Evolutionary conservation across 345 rosid genomes (phyloP).

Genomic region (Triadica sebifera): DNA sequence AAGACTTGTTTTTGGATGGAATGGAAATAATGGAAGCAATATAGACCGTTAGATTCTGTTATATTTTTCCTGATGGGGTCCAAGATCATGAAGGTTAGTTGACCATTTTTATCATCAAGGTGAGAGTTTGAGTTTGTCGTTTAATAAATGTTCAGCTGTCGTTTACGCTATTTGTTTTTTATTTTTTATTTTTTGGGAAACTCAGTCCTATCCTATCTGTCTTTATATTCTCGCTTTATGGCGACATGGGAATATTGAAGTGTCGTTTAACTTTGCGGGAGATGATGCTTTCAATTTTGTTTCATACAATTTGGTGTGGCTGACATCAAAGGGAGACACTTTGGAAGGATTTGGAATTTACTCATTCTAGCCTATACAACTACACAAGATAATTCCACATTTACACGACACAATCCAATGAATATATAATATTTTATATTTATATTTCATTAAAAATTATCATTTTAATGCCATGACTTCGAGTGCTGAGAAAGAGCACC

Average conservation of each 20-base stretch:
- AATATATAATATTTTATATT: no score
- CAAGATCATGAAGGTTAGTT: constrained; percentile 19
- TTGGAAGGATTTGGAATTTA: no score
- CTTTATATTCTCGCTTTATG: constrained; percentile 12
- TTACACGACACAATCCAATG: no score
- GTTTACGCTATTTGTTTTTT: no score
- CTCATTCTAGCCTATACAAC: no score
- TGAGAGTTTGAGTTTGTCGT: constrained; percentile 24
- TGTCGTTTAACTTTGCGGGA: not conserved
- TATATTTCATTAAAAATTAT: no score
- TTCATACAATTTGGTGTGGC: not conserved
- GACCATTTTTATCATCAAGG: constrained; percentile 17
- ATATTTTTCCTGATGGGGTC: constrained; percentile 11
- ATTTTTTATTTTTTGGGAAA: no score
- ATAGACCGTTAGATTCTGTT: constrained; percentile 20
- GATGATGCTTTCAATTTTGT: not conserved
- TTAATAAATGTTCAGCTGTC: constrained; percentile 22
- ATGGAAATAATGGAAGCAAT: not conserved
- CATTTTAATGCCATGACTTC: no score
- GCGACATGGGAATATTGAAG: constrained; percentile 26
- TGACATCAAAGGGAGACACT: not conserved
- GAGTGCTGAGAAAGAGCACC: no score
- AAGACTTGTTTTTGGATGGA: constrained; percentile 10
- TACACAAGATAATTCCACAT: no score
- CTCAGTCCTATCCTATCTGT: not conserved